Evolutionary conservation across 768 basidiomycete genomes (phyloP), one percentile per base, ranked within the genome.

Genomic region (Cystofilobasidium macerans): DNA sequence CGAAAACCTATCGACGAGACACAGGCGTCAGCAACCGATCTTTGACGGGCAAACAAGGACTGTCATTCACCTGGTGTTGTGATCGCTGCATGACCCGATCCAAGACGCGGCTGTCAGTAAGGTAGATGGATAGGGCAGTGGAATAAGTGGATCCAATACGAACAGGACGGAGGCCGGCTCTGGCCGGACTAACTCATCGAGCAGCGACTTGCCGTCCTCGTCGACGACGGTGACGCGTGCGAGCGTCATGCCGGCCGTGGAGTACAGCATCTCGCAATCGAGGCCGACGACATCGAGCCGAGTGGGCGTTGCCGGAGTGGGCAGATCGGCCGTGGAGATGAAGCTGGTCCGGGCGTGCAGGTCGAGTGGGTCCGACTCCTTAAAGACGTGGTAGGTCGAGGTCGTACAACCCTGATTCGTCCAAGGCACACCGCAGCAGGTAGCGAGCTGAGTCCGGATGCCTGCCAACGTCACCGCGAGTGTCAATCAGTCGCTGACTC

Each of bases 191-290:
- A 74, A 64, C 61, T 76, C 82, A 74, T 99, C 95, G 54, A 94
- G 85, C 2, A 97, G 81, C 61, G 84, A 79, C 32, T 78, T 77
- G 0, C 89, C 90, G 0, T 79, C 74, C 11, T 85, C 86, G 72
- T 94, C 87, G 1, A 98, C 83, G 9, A 94, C 83, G 0, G 93
- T 95, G 2, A 95, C 85, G 4, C 95, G 83, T 3, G 91, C 94
- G 4, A 95, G 84, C 13, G 59, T 85, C 81, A 90, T 84, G 0
- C 95, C 95, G 6, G 87, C 88, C 0, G 93, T 97, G 0, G 90
- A 88, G 77, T 93, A 75, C 33, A 97, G 81, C 88, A 98, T 91
- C 76, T 99, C 95, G 73, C 95, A 98, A 75, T 99, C 95, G 58
- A 98, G 79, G 0, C 89, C 89, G 7, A 85, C 88, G 5, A 97